Evolutionary conservation across 805 yeast species (phyloP), one percentile per base, ranked within the genome.

Genomic region (Saturnispora galanensis): DNA sequence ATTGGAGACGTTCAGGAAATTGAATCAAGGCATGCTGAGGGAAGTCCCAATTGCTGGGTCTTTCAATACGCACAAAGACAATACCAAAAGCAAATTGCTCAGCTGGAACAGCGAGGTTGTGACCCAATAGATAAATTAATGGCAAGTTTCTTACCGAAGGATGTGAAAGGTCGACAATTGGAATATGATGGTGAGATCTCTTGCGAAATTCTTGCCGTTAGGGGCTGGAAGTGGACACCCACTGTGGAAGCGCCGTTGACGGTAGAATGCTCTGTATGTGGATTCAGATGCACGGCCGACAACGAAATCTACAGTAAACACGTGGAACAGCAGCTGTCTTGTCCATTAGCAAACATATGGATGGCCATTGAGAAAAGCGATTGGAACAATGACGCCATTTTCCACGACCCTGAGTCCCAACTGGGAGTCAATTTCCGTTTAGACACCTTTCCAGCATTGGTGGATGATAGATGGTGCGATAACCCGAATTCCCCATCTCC

Each of bases 1-100:
- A 56, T 61, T 1, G 69, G 65, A 2, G 93, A 85, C 59, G 77
- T 73, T 47, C 90, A 89, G 0, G 47, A 70, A 8, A 65, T 52
- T 12, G 39, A 35, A n/a, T 13, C 31, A 18, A 87, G 79, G 50
- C 93, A 84, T 55, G 49, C 55, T n/a, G 59, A 63, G 43, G 56
- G 74, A 41, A 59, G 63, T 17, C 67, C 66, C 2, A 54, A 64
- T 26, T 70, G 82, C n/a, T 43, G 35, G 29, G 44, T 41, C 26
- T 21, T 21, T 21, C 26, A 21, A 21, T 21, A 21, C 26, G 26
- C 26, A 21, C 26, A 21, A 9, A n/a, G 10, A n/a, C 34, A 31
- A 13, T 13, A 31, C 34, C 34, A 29, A n/a, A 32, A 29, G 28
- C 41, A 29, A 38, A n/a, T 30, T 18, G n/a, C n/a, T 11, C 15